phyloP scores from a whole-genome alignment of 768 basidiomycete species.

The Clavulina sp. region DNA sequence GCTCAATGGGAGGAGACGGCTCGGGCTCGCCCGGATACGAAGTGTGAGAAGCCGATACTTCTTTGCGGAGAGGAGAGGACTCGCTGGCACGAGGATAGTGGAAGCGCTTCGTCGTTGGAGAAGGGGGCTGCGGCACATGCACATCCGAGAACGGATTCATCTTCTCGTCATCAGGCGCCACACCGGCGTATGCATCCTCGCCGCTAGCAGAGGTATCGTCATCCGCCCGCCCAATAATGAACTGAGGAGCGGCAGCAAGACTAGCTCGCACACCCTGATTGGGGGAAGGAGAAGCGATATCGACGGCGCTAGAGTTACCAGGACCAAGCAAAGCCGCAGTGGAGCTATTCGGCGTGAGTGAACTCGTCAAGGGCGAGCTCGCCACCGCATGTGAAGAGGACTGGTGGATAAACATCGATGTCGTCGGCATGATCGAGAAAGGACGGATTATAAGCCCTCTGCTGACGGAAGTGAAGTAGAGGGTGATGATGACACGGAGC shows the following conservation, averaged over 20 bases:
- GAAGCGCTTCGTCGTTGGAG: not conserved
- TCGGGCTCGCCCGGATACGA: not conserved
- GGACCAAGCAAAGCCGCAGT: not conserved
- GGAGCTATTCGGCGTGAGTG: not conserved
- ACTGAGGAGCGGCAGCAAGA: too few relatives aligned
- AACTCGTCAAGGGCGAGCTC: not conserved
- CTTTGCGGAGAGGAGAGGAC: not conserved
- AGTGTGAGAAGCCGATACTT: not conserved
- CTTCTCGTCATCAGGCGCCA: not conserved
- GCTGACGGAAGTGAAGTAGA: conserved; percentile 1
- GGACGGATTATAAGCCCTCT: not conserved
- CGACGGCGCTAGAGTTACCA: not conserved
- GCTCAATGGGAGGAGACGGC: not conserved
- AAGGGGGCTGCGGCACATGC: too few relatives aligned
- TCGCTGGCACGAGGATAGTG: not conserved
- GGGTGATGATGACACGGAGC: not conserved
- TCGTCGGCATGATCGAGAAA: not conserved
- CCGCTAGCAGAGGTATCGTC: not conserved
- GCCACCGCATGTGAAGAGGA: not conserved
- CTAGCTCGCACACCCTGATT: too few relatives aligned
- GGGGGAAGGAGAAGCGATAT: too few relatives aligned
- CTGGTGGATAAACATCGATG: not conserved
- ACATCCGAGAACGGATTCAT: not conserved
- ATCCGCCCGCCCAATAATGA: too few relatives aligned
- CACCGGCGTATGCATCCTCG: not conserved